Percentiles rank a stretch among this genome's conserved stretches.
Evolutionary conservation across 306 rosid genomes (phyloP).

Genomic region (Casuarina equisetifolia): DNA sequence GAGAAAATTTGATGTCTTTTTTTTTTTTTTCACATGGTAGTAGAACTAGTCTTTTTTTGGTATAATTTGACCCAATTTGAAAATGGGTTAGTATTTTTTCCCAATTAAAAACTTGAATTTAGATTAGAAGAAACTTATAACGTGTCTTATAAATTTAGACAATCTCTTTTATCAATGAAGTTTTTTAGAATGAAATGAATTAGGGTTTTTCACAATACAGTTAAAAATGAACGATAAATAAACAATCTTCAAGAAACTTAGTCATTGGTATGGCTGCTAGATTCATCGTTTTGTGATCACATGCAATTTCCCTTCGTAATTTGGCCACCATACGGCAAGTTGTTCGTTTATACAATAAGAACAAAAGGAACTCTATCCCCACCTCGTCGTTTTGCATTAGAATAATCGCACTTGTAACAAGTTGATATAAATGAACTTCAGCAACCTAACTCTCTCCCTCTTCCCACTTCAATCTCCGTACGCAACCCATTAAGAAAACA

Average conservation of each 20-base stretch:
- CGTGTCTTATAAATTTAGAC: no score
- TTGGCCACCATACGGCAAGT: slow-evolving; percentile 15
- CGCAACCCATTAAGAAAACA: slow-evolving; percentile 23
- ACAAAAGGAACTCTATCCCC: slow-evolving; percentile 1
- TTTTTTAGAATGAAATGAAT: no score
- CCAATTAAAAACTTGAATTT: no score
- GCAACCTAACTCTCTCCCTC: slow-evolving; percentile 24
- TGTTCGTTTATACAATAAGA: neutral
- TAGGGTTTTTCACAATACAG: no score
- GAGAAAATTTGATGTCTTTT: no score
- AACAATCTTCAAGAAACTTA: neutral
- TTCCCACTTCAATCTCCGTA: slow-evolving; percentile 22
- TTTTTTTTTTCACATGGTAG: no score
- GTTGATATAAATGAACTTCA: slow-evolving; percentile 41
- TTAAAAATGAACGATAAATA: neutral
- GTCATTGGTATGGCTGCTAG: neutral
- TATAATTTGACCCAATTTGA: no score
- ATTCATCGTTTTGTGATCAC: neutral
- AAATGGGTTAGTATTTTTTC: no score
- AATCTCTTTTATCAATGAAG: no score
- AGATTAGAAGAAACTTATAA: no score
- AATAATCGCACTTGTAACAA: slow-evolving; percentile 27
- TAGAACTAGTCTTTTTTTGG: no score
- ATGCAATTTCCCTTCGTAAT: neutral
- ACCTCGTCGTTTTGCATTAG: slow-evolving; percentile 23